phyloP scores from a whole-genome alignment of 2,329 filamentous ascomycete species.

The Cercospora berteroae region DNA sequence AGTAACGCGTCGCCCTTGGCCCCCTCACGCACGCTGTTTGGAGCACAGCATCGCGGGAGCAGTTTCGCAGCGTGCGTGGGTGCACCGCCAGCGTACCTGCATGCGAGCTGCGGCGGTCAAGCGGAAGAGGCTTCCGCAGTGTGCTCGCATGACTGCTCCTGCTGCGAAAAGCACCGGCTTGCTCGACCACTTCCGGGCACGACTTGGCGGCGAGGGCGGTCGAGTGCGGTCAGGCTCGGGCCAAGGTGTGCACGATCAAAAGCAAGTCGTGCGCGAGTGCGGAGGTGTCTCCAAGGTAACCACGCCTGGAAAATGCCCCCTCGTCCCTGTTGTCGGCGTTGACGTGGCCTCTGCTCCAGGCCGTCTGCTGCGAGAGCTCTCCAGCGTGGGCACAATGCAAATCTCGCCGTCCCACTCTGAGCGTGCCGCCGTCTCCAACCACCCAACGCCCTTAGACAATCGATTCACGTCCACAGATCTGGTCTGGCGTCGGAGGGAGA shows the following conservation, averaged over 20 bases:
- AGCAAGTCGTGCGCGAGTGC: background rate
- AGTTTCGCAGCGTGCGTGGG: background rate
- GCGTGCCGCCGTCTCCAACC: background rate
- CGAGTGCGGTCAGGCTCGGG: background rate
- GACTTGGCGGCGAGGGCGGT: background rate
- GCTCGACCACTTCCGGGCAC: background rate
- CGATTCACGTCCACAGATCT: background rate
- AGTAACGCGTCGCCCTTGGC: background rate
- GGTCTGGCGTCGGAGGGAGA: background rate
- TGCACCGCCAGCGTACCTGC: conserved; percentile 1
- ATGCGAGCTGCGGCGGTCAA: conserved; percentile 8
- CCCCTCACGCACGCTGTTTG: background rate
- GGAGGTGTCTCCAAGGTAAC: background rate
- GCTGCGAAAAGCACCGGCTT: background rate
- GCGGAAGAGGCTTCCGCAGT: conserved; percentile 4
- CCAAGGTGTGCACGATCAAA: background rate
- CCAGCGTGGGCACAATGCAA: background rate
- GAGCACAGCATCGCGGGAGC: background rate
- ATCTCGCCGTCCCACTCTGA: background rate
- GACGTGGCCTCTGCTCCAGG: background rate
- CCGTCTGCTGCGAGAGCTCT: background rate
- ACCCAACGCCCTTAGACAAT: background rate
- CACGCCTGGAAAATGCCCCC: background rate
- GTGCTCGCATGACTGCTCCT: background rate
- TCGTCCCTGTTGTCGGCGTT: background rate